Evolutionary conservation across 2,329 filamentous ascomycete species (phyloP), one percentile per base, ranked within the genome.

Genomic region (Westerdykella aurantiaca): DNA sequence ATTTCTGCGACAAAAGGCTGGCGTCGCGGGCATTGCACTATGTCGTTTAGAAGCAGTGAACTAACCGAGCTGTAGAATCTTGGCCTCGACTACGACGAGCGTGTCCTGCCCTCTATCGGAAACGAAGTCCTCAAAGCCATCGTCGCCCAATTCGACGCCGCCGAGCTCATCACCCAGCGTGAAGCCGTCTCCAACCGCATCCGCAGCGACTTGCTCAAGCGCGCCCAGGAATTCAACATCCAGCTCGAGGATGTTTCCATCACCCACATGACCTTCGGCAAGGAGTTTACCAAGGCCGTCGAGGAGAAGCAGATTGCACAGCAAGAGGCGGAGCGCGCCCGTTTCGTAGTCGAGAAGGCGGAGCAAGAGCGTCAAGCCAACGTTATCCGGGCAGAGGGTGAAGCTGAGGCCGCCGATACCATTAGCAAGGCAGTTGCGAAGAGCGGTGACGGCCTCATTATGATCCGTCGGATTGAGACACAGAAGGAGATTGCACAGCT

Each of bases 251-350:
- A 98, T 66, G 93, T 98, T 48, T 95, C 88, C 66, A 98, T 98
- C 72, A 98, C 93, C 49, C 93, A 98, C 79, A 98, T 98, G 93
- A 98, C 93, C 42, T 98, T 98, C 68, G 93, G 93, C 58, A 91
- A 91, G 71, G 93, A 98, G 73, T 98, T 98, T 78, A 98, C 93
- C 49, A 87, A 88, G 71, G 93, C 93, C 53, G 93, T 98, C 62
- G 93, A 98, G 76, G 93, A 98, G 81, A 98, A 98, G 83, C 93
- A 98, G 78, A 98, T 98, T 69, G 93, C 93, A 44, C 93, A 98
- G 75, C 93, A 98, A 73, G 93, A 98, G 67, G 93, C 93, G 52
- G 93, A 98, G 79, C 82, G 93, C 54, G 93, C 93, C 39, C 82
- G 93, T 55, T 98, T 98, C 77, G 94, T 98, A 58, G 93, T 98